These are phyloP conservation scores for Lecanicillium sp. DNA, from an alignment of 2,329 filamentous ascomycete genomes.

Conservation along the genomic window DNA sequence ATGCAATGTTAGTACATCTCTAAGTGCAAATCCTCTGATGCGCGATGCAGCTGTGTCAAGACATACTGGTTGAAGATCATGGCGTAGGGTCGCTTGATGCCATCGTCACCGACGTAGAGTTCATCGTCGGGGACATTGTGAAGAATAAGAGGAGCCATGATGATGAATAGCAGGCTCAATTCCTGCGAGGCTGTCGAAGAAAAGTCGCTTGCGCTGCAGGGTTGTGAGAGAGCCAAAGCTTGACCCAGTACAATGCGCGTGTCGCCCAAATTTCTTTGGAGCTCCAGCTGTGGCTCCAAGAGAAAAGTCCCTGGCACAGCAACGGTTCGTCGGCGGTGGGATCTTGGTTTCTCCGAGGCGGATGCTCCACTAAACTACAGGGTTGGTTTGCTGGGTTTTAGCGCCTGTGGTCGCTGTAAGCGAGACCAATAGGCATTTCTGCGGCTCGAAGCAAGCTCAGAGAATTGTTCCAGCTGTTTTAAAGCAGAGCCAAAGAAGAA, in stretches of 20 bases:
- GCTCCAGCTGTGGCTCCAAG: background rate
- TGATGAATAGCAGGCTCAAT: constrained; percentile 13
- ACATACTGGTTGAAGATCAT: constrained; percentile 57
- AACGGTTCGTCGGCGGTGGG: constrained; percentile 2
- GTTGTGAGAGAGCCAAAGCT: no score
- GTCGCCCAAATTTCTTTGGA: constrained; percentile 7
- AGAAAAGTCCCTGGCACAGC: constrained; percentile 8
- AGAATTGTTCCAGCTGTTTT: background rate
- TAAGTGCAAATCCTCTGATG: no score
- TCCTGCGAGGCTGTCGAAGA: background rate
- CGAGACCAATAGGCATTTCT: background rate
- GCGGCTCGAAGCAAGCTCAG: background rate
- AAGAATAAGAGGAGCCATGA: constrained; percentile 57
- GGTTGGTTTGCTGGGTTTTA: background rate
- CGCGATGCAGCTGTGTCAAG: constrained; percentile 8
- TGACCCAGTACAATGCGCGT: no score
- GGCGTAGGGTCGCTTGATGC: constrained; percentile 56
- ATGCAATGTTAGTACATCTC: background rate
- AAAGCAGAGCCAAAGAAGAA: background rate
- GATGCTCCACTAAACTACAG: constrained; percentile 1
- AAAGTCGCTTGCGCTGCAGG: no score
- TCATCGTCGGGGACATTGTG: constrained; percentile 63
- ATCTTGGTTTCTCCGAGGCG: constrained; percentile 6
- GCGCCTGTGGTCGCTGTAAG: no score
- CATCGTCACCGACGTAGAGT: constrained; percentile 57